Percentiles rank a stretch among this genome's conserved stretches.
Evolutionary conservation across 2,329 filamentous ascomycete species (phyloP).

Genomic region (Ophiostoma pallidulum): DNA sequence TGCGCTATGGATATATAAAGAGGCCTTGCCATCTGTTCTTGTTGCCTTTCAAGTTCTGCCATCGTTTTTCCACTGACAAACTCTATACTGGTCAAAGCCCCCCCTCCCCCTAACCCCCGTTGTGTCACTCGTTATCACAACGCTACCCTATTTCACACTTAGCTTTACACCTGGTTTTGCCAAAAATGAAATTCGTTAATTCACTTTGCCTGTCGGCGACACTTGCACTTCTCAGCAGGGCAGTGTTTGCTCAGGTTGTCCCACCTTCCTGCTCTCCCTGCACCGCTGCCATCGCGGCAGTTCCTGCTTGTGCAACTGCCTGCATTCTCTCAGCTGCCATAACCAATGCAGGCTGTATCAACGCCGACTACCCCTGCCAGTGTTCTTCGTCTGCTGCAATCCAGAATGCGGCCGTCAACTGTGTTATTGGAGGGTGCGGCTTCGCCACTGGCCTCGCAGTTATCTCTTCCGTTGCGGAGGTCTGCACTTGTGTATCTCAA

Average conservation of each 20-base stretch:
- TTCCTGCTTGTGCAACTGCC: background rate
- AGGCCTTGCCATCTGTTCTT: no score
- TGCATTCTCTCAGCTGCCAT: conserved; percentile 1
- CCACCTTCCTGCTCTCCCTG: background rate
- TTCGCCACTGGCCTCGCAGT: background rate
- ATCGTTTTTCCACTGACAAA: no score
- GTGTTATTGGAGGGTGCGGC: background rate
- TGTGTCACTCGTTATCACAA: conserved; percentile 1
- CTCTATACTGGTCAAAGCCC: no score
- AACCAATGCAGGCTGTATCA: background rate
- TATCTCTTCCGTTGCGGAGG: background rate
- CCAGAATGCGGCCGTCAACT: background rate
- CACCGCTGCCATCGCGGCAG: background rate
- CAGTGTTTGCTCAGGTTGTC: background rate
- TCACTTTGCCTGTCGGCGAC: background rate
- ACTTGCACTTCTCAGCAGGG: background rate
- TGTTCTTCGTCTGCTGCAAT: background rate
- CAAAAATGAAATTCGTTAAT: background rate
- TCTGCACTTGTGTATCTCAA: background rate
- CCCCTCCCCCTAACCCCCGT: no score
- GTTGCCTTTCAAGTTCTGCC: no score
- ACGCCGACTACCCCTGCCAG: conserved; percentile 5
- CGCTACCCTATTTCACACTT: background rate
- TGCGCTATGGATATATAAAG: no score
- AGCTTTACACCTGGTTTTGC: no score